Evolutionary conservation across 805 yeast genomes (phyloP).

Genomic region (Phaffomyces thermotolerans): DNA sequence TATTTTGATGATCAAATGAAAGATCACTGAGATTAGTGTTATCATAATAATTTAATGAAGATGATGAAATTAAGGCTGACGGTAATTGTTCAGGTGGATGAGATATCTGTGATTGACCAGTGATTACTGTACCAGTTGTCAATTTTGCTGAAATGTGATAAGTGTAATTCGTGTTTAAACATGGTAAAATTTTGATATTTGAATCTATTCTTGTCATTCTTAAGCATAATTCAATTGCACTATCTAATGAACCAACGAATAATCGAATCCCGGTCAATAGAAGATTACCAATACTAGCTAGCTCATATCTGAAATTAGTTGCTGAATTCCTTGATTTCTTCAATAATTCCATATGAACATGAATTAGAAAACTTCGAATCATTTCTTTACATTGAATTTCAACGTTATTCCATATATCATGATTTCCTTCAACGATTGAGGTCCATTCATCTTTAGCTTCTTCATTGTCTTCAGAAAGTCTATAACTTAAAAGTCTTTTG

Average conservation of each 20-base stretch:
- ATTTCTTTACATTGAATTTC: constrained; percentile 59
- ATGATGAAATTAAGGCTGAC: constrained; percentile 9
- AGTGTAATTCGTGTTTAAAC: constrained; percentile 76
- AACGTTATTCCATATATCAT: constrained; percentile 56
- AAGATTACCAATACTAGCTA: constrained; percentile 81
- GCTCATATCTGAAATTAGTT: constrained; percentile 60
- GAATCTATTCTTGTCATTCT: constrained; percentile 56
- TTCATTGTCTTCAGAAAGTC: constrained; percentile 41
- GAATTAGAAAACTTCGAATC: constrained; percentile 67
- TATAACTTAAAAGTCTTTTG: constrained; percentile 34
- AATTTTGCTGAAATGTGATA: constrained; percentile 79
- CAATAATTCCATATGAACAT: constrained; percentile 68
- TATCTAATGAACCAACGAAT: constrained; percentile 77
- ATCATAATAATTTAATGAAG: constrained; percentile 14
- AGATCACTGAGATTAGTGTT: not conserved
- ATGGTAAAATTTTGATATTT: constrained; percentile 58
- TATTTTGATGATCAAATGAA: not conserved
- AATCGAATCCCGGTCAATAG: constrained; percentile 75
- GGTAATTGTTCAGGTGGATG: constrained; percentile 51
- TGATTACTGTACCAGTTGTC: constrained; percentile 60
- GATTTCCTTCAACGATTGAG: constrained; percentile 70
- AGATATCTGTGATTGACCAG: constrained; percentile 91
- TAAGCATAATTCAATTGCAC: constrained; percentile 70
- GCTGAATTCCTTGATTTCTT: constrained; percentile 52
- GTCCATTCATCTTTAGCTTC: constrained; percentile 71